These are phyloP conservation scores for Hygrophila difformis DNA, from an alignment of 257 asterid species.

Conservation along the genomic window DNA sequence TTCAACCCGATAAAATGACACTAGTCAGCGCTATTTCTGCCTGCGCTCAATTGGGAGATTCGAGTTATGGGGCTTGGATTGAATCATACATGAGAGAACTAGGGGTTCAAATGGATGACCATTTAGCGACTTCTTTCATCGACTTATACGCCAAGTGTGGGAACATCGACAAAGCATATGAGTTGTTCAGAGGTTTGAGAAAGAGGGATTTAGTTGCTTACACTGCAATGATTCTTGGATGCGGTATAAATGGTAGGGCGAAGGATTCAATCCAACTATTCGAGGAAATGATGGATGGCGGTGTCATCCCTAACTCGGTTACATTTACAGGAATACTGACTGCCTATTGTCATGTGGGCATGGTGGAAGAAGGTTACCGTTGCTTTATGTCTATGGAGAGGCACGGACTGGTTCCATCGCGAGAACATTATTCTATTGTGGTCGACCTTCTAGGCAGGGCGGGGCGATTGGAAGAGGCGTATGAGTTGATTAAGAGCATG, in stretches of 20 bases:
- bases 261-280: slow-evolving; percentile 37
- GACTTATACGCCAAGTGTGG: slow-evolving; percentile 71
- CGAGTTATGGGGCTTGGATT: slow-evolving; percentile 55
- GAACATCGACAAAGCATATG: slow-evolving; percentile 31
- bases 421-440: slow-evolving; percentile 72
- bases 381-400: slow-evolving; percentile 40
- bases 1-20: slow-evolving; percentile 49
- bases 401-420: slow-evolving; percentile 37
- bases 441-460: slow-evolving; percentile 61
- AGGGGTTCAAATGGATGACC: slow-evolving; percentile 46
- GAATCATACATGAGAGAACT: slow-evolving; percentile 32
- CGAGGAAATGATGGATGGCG: slow-evolving; percentile 38
- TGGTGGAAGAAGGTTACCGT: slow-evolving; percentile 58
- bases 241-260: slow-evolving; percentile 40
- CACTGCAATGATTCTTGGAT: slow-evolving; percentile 61
- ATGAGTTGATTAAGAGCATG: slow-evolving; percentile 40
- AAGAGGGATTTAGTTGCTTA: slow-evolving; percentile 38
- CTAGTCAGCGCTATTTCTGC: slow-evolving; percentile 35
- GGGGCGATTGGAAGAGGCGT: slow-evolving; percentile 56
- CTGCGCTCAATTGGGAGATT: slow-evolving; percentile 33
- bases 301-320: slow-evolving; percentile 45
- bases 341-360: slow-evolving; percentile 51
- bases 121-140: slow-evolving; percentile 41
- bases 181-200: slow-evolving; percentile 31
- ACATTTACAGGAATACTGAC: slow-evolving; percentile 61